These are phyloP conservation scores for Mangifera indica DNA, from an alignment of 345 rosid species.

Conservation along the genomic window DNA sequence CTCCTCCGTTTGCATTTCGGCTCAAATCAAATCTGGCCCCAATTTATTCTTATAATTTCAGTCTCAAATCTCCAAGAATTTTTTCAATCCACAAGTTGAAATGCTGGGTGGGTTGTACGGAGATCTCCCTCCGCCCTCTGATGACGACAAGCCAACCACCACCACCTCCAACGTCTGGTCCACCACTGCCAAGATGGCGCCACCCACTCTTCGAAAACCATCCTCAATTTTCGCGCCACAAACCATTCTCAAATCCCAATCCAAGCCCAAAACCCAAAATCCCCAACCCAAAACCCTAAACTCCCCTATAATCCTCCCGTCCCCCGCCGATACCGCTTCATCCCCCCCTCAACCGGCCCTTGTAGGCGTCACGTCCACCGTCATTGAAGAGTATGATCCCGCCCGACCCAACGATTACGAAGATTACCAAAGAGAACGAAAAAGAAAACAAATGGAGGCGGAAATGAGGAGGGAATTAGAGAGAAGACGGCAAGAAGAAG, in stretches of 20 bases:
- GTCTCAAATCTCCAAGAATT: not conserved
- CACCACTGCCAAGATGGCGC: constrained; percentile 81
- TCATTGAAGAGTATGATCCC: constrained; percentile 92
- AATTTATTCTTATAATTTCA: not conserved
- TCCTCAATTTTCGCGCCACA: constrained; percentile 53
- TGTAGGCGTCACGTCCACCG: constrained; percentile 74
- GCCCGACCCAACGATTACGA: constrained; percentile 94
- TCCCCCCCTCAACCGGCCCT: constrained; percentile 55
- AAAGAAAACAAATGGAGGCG: constrained; percentile 69
- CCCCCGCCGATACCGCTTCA: constrained; percentile 28
- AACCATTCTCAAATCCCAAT: constrained; percentile 58
- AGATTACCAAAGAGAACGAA: constrained; percentile 76
- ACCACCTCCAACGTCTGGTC: constrained; percentile 77
- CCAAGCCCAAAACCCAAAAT: constrained; percentile 44
- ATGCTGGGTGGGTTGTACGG: constrained; percentile 97
- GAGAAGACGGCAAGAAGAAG: constrained; percentile 78
- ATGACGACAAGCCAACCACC: constrained; percentile 66
- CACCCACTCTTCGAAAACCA: constrained; percentile 91
- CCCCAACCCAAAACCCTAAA: constrained; percentile 20
- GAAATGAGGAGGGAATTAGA: constrained; percentile 81
- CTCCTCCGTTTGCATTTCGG: too few relatives aligned
- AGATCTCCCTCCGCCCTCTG: constrained; percentile 95
- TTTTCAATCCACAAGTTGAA: not conserved
- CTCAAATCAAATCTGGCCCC: not conserved
- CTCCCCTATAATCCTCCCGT: constrained; percentile 9